Evolutionary conservation across 805 yeast species (phyloP).

Genomic region (Yamadazyma paraphyllophila): DNA sequence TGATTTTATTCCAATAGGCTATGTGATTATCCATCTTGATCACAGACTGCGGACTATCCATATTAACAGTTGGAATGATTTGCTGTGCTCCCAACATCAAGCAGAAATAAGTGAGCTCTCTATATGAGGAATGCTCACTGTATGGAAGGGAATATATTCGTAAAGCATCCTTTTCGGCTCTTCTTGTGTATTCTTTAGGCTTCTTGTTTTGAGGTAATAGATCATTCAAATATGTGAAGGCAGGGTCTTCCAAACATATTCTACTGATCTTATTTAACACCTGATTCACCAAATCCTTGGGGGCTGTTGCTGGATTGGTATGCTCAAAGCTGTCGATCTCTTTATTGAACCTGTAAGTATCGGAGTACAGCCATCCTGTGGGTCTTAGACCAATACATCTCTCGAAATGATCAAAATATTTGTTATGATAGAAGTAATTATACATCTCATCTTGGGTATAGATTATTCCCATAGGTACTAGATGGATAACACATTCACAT

Average conservation of each 20-base stretch:
- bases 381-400: slow-evolving; percentile 75
- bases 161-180: slow-evolving; percentile 23
- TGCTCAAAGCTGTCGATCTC: slow-evolving; percentile 9
- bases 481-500: slow-evolving; percentile 55
- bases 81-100: slow-evolving; percentile 46
- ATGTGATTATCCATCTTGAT: slow-evolving; percentile 33
- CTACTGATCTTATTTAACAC: slow-evolving; percentile 11
- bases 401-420: slow-evolving; percentile 47
- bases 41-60: slow-evolving; percentile 24
- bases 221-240: slow-evolving; percentile 18
- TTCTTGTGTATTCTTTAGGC: slow-evolving; percentile 9
- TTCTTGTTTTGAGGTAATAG: slow-evolving; percentile 29
- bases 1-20: slow-evolving; percentile 25
- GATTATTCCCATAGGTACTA: slow-evolving; percentile 64
- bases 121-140: slow-evolving; percentile 89
- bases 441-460: slow-evolving; percentile 45
- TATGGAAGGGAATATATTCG: slow-evolving; percentile 73
- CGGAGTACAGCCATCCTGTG: slow-evolving; percentile 81
- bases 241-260: slow-evolving; percentile 11
- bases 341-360: slow-evolving; percentile 7
- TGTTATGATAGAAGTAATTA: slow-evolving; percentile 48
- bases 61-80: slow-evolving; percentile 79
- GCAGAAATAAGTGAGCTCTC: slow-evolving; percentile 71
- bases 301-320: slow-evolving; percentile 1
- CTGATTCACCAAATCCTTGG: slow-evolving; percentile 4